Percentiles rank a stretch among this genome's conserved stretches.
phyloP scores from a whole-genome alignment of 768 basidiomycete species.

The Kockovaella imperatae region DNA sequence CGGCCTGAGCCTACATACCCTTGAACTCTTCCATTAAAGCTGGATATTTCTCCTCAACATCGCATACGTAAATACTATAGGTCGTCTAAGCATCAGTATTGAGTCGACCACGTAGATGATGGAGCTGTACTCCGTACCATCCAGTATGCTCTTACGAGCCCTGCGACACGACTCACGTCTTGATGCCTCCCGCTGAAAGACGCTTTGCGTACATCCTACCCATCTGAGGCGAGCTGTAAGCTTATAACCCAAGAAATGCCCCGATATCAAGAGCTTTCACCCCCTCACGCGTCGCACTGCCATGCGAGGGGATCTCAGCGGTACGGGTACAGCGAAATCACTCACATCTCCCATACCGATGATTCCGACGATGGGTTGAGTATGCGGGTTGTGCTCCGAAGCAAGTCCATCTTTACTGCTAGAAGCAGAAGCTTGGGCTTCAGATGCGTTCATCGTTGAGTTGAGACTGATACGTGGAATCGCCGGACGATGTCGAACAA shows the following conservation, averaged over 20 bases:
- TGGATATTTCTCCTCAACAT: constrained; percentile 66
- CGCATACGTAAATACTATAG: constrained; percentile 79
- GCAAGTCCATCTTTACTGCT: neutral
- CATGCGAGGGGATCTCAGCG: neutral
- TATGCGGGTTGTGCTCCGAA: neutral
- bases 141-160: neutral
- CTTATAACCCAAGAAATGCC: too few species aligned
- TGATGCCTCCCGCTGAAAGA: constrained; percentile 75
- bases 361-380: constrained; percentile 57
- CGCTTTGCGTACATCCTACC: constrained; percentile 81
- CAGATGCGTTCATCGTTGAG: neutral
- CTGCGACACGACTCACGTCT: constrained; percentile 54
- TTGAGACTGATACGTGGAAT: neutral
- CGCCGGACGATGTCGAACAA: neutral
- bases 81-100: neutral
- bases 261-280: neutral
- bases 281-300: neutral
- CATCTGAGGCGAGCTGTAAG: too few species aligned
- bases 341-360: constrained; percentile 83
- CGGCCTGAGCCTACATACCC: constrained; percentile 49
- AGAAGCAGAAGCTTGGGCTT: too few species aligned
- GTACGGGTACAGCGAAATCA: neutral
- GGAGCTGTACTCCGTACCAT: neutral
- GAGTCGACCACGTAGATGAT: neutral
- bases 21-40: constrained; percentile 56